Base-by-base conservation (phyloP, 345 rosid genomes). In the Triadica sebifera region DNA sequence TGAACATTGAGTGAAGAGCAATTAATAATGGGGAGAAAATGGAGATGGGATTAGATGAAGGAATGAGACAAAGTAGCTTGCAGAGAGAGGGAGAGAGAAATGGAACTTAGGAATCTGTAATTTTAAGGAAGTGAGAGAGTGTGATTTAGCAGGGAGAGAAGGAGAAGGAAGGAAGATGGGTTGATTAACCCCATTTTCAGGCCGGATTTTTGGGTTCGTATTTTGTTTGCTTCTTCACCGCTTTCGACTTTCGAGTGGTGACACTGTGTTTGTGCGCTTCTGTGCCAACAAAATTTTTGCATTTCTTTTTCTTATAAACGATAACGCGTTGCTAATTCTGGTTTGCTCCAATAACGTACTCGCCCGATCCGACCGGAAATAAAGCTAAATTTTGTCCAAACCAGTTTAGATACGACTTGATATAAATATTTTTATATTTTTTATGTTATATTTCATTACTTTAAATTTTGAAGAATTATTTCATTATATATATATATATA, bases 41-140 rank as follows among this genome's bases (percentile, higher is more conserved):
- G 22, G 37, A 15, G 24, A 19, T 29, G 74, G 29, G 37, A 60
- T 58, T 71, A 71, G 82, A 69, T 79, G 76, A 19, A 34, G n/a
- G 77, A 76, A 46, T 25, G 75, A 65, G 78, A 76, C 72, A 51
- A 65, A 50, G 65, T 22, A 76, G 69, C 78, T 63, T 19, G 67
- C 47, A 73, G 58, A 80, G 63, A 76, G 63, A 72, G 45, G 41
- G 41, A 24, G 13, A n/a, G 19, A 41, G 47, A 34, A 17, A 60
- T 13, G 15, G 39, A 8, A 37, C 16, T 12, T 22, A 19, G 66
- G 65, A 57, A 41, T 3, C 60, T 25, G 65, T 11, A 11, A 15
- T 50, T 43, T 13, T 34, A 74, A 66, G 75, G 63, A 63, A 69
- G 72, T 57, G 61, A 57, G 34, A 20, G 37, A 57, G 34, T 57